These are phyloP conservation scores for Heracleum sosnowskyi DNA, from an alignment of 129 eudicot species.

Conservation along the genomic window DNA sequence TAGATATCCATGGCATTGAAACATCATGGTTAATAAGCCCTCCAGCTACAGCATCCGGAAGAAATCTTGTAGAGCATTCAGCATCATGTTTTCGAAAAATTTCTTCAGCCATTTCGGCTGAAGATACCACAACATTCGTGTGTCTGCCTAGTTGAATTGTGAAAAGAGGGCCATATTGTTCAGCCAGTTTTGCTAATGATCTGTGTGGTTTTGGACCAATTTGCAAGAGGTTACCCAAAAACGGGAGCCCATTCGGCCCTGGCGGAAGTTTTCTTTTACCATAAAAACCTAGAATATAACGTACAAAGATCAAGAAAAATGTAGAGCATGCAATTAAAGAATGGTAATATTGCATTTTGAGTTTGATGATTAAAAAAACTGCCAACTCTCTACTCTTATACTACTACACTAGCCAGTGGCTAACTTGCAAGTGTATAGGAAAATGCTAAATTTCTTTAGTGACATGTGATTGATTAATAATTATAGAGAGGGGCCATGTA, in stretches of 20 bases:
- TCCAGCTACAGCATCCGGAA: slow-evolving; percentile 12
- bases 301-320: background rate
- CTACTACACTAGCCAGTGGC: background rate
- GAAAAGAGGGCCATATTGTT: slow-evolving; percentile 45
- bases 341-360: background rate
- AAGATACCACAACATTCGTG: slow-evolving; percentile 43
- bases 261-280: slow-evolving; percentile 18
- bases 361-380: background rate
- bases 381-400: background rate
- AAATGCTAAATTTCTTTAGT: no score
- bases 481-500: no score
- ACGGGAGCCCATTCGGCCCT: slow-evolving; percentile 32
- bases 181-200: slow-evolving; percentile 31
- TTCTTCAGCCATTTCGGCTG: slow-evolving; percentile 43
- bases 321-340: background rate
- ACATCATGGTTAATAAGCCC: background rate
- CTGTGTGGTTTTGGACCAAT: slow-evolving; percentile 40
- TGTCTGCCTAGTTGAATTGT: slow-evolving; percentile 40
- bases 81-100: slow-evolving; percentile 42
- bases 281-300: background rate
- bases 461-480: no score
- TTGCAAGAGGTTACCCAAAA: slow-evolving; percentile 41
- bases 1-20: slow-evolving; percentile 8
- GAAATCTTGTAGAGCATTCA: slow-evolving; percentile 10
- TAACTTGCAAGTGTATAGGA: background rate